Base-by-base conservation (phyloP, 306 rosid genomes). In the Neltuma alba region DNA sequence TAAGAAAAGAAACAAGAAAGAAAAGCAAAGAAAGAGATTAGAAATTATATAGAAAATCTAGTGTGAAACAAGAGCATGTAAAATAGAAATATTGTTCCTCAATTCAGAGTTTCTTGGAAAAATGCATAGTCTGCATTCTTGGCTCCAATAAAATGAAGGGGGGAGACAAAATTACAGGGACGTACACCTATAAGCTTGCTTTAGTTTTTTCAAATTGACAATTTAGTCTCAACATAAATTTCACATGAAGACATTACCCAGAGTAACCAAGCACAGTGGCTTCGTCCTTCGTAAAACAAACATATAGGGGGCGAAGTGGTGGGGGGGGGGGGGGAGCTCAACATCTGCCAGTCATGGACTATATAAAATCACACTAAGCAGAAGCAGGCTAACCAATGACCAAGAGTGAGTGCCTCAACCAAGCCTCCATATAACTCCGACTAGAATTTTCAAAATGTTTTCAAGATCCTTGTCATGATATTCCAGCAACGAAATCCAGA, bases 1-100 rank as follows among this genome's bases (percentile, higher is more conserved):
- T 79, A 58, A 28, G 2, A 9, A 44, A 78, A 21, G 10, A 58
- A 69, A 37, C 2, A 3, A 5, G 36, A 1, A 33, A 33, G 36
- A 58, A 69, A 54, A 21, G 13, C 6, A 54, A 76, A 18, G 11
- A 62, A 70, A 41, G 7, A 70, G 4, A 74, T 67, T 68, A 76
- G 70, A 78, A 75, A 37, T 63, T 33, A 70, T 30, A 33, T 6
- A 41, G 76, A 71, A 77, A 80, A 63, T n/a, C 12, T 9, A 45
- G 52, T 16, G 6, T 45, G 18, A 27, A 44, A 44, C 50, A 25
- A 54, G 25, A 55, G 54, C 28, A 25, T 27, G 28, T 10, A 55
- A 42, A 57, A 13, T 40, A 58, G 37, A 74, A 38, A 57, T 9
- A 8, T 36, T 21, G 36, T 36, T 64, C 68, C 37, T 38, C 54